Evolutionary conservation across 78 protist genomes (phyloP), one percentile per base, ranked within the genome.

Genomic region (slime mould (Dictyostelium discoideum)): DNA sequence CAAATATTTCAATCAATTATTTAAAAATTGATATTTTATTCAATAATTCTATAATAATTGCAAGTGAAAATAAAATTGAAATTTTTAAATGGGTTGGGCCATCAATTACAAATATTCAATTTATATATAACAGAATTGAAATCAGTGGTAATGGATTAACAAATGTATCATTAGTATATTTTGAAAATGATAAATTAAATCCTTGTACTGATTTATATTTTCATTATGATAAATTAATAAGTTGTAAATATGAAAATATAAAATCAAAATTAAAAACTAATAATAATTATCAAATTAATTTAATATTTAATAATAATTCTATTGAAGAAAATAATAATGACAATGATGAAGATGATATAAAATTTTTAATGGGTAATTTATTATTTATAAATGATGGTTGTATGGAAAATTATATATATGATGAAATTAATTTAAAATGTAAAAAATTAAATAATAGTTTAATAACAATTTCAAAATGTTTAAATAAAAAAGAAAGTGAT

Each of bases 331-430:
- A 44, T 10, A n/a, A 29, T 10, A 4, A 5, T 50, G n/a, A 3
- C n/a, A n/a, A 2, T 46, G 39, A 69, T 26, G 18, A 69, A 69
- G 77, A 26, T 69, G 18, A 69, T 69, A 26, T 65, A 5, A 72
- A 26, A 11, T 26, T 37, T 13, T 9, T 48, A 32, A 13, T 29
- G 2, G 79, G 74, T 3, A 10, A 48, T n/a, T 86, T 87, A 37
- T 39, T 24, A 9, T 79, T 77, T 63, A 20, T 7, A 14, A 22
- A 8, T n/a, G 93, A 87, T 60, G 93, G 93, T n/a, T 87, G 93
- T 78, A 7, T 18, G 67, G 20, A 37, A 22, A 24, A 9, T 13
- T 87, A 16, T 79, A 63, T 18, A 9, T 87, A 60, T 60, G 93
- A 87, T 79, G 7, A 84, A 5, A 5, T 24, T 1, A 79, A 77